Percentiles rank a stretch among this genome's conserved stretches.
Conservation (phyloP, 2,329 filamentous ascomycete genomes). For the Claviceps sp. region DNA sequence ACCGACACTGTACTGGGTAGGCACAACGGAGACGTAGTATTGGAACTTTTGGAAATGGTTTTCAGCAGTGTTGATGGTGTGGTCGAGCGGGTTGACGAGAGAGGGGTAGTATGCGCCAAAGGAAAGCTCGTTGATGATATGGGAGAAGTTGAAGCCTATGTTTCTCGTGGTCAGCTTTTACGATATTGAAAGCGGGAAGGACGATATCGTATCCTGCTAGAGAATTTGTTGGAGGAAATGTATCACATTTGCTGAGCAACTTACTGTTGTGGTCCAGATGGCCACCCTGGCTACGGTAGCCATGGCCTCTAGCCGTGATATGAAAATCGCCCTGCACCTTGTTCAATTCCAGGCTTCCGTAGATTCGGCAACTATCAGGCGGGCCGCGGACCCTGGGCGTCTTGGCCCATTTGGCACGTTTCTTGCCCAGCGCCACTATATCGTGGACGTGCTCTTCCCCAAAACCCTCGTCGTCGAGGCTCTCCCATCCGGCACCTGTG, state of each 20-base stretch:
- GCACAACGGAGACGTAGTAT: slow-evolving; percentile 92
- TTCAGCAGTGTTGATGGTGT: slow-evolving; percentile 65
- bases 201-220: no score
- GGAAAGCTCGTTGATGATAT: slow-evolving; percentile 89
- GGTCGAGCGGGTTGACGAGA: slow-evolving; percentile 86
- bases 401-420: slow-evolving; percentile 56
- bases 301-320: slow-evolving; percentile 87
- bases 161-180: background rate
- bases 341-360: slow-evolving; percentile 79
- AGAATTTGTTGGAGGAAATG: no score
- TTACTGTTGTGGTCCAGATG: slow-evolving; percentile 74
- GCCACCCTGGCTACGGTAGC: slow-evolving; percentile 66
- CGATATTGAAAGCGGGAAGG: no score
- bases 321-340: slow-evolving; percentile 98
- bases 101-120: slow-evolving; percentile 96
- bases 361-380: slow-evolving; percentile 74
- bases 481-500: slow-evolving; percentile 44
- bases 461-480: slow-evolving; percentile 49
- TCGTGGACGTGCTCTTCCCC: slow-evolving; percentile 81
- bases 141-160: slow-evolving; percentile 89
- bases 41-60: slow-evolving; percentile 89
- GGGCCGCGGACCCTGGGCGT: slow-evolving; percentile 52
- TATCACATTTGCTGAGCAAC: slow-evolving; percentile 16
- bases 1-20: slow-evolving; percentile 73
- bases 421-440: slow-evolving; percentile 59